These are phyloP conservation scores for Blastobotrys robertii DNA, from an alignment of 805 yeast genomes.

Conservation along the genomic window DNA sequence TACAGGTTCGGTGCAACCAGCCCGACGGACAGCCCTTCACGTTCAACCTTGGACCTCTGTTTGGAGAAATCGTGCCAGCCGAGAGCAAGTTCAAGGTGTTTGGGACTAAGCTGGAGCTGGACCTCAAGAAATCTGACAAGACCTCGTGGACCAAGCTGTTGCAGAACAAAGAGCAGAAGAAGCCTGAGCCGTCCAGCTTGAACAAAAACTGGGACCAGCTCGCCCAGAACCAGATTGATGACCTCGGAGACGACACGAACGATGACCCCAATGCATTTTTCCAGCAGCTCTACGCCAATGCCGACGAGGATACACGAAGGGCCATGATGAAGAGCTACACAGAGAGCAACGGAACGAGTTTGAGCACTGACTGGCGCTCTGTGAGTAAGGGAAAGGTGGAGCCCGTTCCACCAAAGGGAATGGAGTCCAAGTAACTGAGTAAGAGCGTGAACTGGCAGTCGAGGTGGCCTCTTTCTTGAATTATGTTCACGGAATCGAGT, in stretches of 20 bases:
- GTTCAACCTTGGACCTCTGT: constrained; percentile 47
- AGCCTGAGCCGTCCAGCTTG: constrained; percentile 1
- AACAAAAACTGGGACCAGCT: constrained; percentile 59
- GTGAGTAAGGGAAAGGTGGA: constrained; percentile 59
- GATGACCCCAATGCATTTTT: constrained; percentile 54
- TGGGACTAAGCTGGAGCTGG: constrained; percentile 66
- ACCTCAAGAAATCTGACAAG: constrained; percentile 38
- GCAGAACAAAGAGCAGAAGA: constrained; percentile 3
- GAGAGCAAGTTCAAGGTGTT: constrained; percentile 42
- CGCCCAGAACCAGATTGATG: constrained; percentile 20
- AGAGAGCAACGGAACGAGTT: constrained; percentile 90
- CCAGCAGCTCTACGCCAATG: constrained; percentile 58
- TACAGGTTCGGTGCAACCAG: constrained; percentile 9
- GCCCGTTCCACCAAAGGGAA: constrained; percentile 66
- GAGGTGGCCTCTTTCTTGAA: too few species aligned
- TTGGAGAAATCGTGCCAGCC: constrained; percentile 38
- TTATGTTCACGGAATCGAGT: too few species aligned
- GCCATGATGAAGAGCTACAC: constrained; percentile 96
- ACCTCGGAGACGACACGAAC: constrained; percentile 32
- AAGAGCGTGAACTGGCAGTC: too few species aligned
- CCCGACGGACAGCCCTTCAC: constrained; percentile 41
- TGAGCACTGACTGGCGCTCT: constrained; percentile 90
- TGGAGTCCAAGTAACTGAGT: constrained; percentile 39
- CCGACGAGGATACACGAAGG: constrained; percentile 77
- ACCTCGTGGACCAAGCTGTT: constrained; percentile 8